Percentiles rank a stretch among this genome's conserved stretches.
Evolutionary conservation across 352 stramenopile species (phyloP).

Genomic region (Phytophthora hibernalis): DNA sequence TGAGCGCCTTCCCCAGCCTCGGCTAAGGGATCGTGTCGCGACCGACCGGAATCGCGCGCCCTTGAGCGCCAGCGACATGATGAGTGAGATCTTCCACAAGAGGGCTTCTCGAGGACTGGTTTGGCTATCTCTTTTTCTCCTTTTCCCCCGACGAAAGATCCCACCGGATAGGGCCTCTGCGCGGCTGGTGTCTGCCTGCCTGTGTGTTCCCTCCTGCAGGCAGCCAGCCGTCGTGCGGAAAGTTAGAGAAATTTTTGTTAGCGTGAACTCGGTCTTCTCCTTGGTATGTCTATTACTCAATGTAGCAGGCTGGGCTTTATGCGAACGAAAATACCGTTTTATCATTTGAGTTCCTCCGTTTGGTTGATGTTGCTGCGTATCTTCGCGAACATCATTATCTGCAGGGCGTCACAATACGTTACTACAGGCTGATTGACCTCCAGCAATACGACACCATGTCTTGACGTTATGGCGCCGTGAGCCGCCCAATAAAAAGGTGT

Average conservation of each 20-base stretch:
- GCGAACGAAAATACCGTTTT: conserved; percentile 61
- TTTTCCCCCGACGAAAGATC: conserved; percentile 67
- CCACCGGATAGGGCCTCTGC: conserved; percentile 70
- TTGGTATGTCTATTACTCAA: conserved; percentile 85
- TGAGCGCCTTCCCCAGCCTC: conserved; percentile 88
- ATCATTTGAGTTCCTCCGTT: conserved; percentile 11
- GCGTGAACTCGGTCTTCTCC: conserved; percentile 60
- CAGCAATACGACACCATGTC: too few species aligned
- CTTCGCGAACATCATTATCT: not conserved
- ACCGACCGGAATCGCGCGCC: conserved; percentile 42
- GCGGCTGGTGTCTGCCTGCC: conserved; percentile 50
- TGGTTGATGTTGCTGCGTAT: conserved; percentile 7
- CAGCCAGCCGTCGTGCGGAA: conserved; percentile 49
- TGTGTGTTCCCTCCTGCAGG: conserved; percentile 40
- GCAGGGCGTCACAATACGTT: not conserved
- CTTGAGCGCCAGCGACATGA: conserved; percentile 58
- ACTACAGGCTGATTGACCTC: not conserved
- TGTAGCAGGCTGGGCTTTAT: conserved; percentile 64
- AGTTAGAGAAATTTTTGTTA: conserved; percentile 86
- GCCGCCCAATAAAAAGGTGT: conserved; percentile 52
- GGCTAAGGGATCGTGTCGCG: conserved; percentile 50
- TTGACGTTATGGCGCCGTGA: conserved; percentile 36
- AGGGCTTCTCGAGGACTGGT: conserved; percentile 47
- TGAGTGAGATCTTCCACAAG: conserved; percentile 57
- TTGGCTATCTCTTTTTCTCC: conserved; percentile 62